phyloP scores from a whole-genome alignment of 2,329 filamentous ascomycete species.

The Fusarium annulatum region DNA sequence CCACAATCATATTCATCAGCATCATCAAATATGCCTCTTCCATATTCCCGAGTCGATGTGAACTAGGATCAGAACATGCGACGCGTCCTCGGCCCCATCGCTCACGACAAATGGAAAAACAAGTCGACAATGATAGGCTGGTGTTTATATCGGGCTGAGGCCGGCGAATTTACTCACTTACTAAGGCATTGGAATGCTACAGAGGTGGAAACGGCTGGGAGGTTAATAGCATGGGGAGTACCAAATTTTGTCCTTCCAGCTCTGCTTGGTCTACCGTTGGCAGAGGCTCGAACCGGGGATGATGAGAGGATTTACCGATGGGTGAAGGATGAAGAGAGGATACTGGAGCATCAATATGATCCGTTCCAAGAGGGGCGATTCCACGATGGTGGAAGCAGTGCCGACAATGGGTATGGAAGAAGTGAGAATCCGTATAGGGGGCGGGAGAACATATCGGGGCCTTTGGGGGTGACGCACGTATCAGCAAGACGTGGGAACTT shows the following conservation, averaged over 20 bases:
- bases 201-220: not conserved
- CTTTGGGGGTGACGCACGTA: not conserved
- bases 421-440: not conserved
- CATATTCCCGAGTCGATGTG: not conserved
- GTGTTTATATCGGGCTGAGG: not conserved
- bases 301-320: too few relatives aligned
- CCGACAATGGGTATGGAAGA: not conserved
- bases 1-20: not conserved
- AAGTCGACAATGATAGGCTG: not conserved
- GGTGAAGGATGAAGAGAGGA: not conserved
- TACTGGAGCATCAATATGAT: not conserved
- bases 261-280: too few relatives aligned
- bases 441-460: not conserved
- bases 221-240: not conserved
- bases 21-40: not conserved
- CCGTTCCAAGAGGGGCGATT: not conserved
- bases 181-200: not conserved
- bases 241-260: fast-evolving
- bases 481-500: too few relatives aligned
- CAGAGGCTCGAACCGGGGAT: not conserved
- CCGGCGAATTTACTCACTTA: not conserved
- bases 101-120: not conserved
- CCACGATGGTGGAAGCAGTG: not conserved
- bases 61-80: not conserved
- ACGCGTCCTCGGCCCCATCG: not conserved